Evolutionary conservation across 2,329 filamentous ascomycete genomes (phyloP).

Genomic region (Clathrospora elynae): DNA sequence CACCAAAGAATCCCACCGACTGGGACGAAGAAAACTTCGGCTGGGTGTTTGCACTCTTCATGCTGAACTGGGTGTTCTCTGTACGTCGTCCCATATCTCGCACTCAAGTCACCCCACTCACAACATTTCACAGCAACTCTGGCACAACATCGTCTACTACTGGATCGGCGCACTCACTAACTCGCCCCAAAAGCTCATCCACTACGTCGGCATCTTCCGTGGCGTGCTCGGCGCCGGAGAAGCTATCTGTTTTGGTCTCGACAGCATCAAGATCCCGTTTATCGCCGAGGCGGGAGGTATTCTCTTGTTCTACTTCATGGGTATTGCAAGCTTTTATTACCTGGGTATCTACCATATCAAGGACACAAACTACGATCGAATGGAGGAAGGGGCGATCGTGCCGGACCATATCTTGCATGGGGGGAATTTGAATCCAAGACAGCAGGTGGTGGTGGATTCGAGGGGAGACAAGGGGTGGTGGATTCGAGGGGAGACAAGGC

Average conservation of each 20-base stretch:
- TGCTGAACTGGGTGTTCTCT: slow-evolving; percentile 39
- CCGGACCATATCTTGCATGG: slow-evolving; percentile 37
- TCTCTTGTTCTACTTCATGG: slow-evolving; percentile 36
- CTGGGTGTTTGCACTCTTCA: slow-evolving; percentile 40
- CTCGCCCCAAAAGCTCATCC: slow-evolving; percentile 39
- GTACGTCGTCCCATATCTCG: slow-evolving; percentile 6
- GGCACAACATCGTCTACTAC: slow-evolving; percentile 43
- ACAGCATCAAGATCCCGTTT: slow-evolving; percentile 39
- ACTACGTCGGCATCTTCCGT: slow-evolving; percentile 40
- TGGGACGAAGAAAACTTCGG: slow-evolving; percentile 35
- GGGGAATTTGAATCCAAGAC: slow-evolving; percentile 24
- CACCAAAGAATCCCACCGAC: slow-evolving; percentile 32
- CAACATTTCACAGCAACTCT: slow-evolving; percentile 27
- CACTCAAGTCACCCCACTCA: not conserved
- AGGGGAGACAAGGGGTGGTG: not conserved
- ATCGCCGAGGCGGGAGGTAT: slow-evolving; percentile 38
- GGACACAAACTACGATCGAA: slow-evolving; percentile 38
- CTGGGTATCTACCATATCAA: slow-evolving; percentile 37
- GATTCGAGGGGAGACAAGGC: slow-evolving; percentile 1
- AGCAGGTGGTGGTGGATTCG: slow-evolving; percentile 16
- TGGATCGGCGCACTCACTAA: slow-evolving; percentile 42
- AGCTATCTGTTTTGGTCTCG: slow-evolving; percentile 40
- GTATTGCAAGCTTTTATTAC: slow-evolving; percentile 35
- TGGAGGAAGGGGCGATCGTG: slow-evolving; percentile 32
- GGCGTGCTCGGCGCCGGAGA: slow-evolving; percentile 40